Evolutionary conservation across 1,284 basidiomycete genomes (phyloP).

Genomic region (Ustilago nuda): DNA sequence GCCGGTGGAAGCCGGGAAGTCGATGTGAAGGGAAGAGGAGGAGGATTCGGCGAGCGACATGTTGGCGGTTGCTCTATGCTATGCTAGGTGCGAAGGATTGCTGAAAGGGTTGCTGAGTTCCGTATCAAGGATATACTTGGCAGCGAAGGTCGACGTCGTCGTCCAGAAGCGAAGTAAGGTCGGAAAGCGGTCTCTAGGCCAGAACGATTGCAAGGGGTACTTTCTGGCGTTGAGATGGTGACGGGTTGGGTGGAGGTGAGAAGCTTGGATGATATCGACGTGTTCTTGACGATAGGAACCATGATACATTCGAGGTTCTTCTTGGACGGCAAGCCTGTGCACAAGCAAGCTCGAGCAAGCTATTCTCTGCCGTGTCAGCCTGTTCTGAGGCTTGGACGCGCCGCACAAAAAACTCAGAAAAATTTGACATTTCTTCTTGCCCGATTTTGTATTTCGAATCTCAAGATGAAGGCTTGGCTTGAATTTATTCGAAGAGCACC

Average conservation of each 20-base stretch:
- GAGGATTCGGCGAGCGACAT: constrained; percentile 55
- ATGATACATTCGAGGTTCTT: constrained; percentile 1
- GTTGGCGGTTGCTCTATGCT: constrained; percentile 12
- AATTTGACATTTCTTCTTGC: constrained; percentile 15
- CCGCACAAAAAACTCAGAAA: constrained; percentile 6
- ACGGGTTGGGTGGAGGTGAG: neutral
- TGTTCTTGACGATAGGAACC: neutral
- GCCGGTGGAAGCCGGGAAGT: constrained; percentile 63
- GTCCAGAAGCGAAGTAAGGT: neutral
- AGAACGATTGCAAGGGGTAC: neutral
- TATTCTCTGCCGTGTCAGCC: neutral
- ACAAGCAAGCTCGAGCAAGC: neutral
- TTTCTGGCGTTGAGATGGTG: constrained; percentile 15
- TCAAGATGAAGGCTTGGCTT: neutral
- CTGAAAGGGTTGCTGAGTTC: neutral
- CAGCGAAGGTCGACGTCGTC: neutral
- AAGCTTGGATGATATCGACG: constrained; percentile 4
- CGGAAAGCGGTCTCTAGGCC: neutral
- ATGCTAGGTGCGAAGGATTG: neutral
- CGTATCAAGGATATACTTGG: neutral
- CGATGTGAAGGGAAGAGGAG: constrained; percentile 66
- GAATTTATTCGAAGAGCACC: neutral
- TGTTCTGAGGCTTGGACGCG: neutral
- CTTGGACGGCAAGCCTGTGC: neutral
- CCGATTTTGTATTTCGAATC: constrained; percentile 10